Conservation (phyloP, 805 yeast species). For the Kuraishia ogatae region DNA sequence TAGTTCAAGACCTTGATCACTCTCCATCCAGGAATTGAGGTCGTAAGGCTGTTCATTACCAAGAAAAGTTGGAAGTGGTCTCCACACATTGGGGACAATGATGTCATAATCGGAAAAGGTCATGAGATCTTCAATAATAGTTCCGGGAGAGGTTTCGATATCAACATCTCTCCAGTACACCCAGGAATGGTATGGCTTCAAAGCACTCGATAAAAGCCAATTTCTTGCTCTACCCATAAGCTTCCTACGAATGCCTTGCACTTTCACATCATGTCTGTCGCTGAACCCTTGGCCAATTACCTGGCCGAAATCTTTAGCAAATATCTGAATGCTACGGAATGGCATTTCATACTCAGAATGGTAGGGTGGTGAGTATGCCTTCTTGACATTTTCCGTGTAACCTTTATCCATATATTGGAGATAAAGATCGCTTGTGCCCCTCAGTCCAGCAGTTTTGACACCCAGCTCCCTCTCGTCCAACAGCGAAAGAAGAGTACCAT, state of each 20-base stretch:
- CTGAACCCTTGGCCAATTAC: conserved; percentile 77
- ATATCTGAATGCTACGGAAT: conserved; percentile 73
- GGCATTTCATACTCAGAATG: conserved; percentile 57
- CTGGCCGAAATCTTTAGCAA: conserved; percentile 78
- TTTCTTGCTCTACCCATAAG: conserved; percentile 84
- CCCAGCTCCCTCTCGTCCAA: conserved; percentile 34
- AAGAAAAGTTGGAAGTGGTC: conserved; percentile 89
- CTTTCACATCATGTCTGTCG: conserved; percentile 78
- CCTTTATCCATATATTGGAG: conserved; percentile 57
- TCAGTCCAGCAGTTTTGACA: conserved; percentile 23
- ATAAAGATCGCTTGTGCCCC: conserved; percentile 56
- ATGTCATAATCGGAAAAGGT: conserved; percentile 51
- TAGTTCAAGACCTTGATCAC: conserved; percentile 62
- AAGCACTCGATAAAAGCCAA: conserved; percentile 68
- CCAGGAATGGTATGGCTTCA: conserved; percentile 83
- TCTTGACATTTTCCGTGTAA: conserved; percentile 47
- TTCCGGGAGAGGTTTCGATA: conserved; percentile 73
- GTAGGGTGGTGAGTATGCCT: conserved; percentile 58
- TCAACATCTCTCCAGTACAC: conserved; percentile 89
- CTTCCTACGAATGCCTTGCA: conserved; percentile 77
- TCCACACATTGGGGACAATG: conserved; percentile 87
- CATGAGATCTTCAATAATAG: conserved; percentile 70
- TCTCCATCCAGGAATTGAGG: conserved; percentile 93
- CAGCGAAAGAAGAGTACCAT: conserved; percentile 50
- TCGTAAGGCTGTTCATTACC: conserved; percentile 93